A percentile compares a stretch with the other conserved stretches of the same genome.
Conservation (phyloP, 805 yeast genomes). For the Cyberlindnera mrakii region DNA sequence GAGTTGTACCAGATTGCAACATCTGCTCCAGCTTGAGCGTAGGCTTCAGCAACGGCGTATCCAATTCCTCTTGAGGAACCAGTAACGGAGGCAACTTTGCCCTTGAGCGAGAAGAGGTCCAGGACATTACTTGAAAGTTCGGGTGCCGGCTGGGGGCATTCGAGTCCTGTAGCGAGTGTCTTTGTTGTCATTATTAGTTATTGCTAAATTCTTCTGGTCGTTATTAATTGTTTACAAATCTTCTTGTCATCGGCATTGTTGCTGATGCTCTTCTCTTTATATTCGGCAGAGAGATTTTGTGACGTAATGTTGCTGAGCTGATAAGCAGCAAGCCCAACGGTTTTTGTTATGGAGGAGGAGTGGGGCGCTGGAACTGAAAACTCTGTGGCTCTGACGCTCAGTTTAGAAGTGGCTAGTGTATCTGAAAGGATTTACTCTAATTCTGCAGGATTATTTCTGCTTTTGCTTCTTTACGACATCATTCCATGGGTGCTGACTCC, state of each 20-base stretch:
- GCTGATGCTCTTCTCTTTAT: neutral
- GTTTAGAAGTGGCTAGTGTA: too few species aligned
- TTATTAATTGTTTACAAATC: too few species aligned
- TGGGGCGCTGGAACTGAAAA: too few species aligned
- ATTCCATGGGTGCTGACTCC: too few species aligned
- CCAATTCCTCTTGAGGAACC: slow-evolving; percentile 88
- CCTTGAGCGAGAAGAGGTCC: slow-evolving; percentile 73
- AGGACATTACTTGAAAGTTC: slow-evolving; percentile 43
- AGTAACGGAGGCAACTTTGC: slow-evolving; percentile 78
- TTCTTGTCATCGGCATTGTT: neutral
- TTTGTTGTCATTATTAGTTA: neutral
- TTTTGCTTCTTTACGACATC: too few species aligned
- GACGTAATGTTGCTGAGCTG: slow-evolving; percentile 1
- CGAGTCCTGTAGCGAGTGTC: slow-evolving; percentile 21
- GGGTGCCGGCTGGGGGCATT: slow-evolving; percentile 47
- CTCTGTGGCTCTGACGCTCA: too few species aligned
- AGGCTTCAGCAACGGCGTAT: slow-evolving; percentile 73
- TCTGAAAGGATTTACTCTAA: too few species aligned
- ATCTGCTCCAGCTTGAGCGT: slow-evolving; percentile 86
- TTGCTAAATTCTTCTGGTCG: neutral
- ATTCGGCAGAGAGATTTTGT: neutral
- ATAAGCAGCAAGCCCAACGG: too few species aligned
- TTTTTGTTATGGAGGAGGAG: too few species aligned
- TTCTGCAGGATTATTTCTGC: too few species aligned
- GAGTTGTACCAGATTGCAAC: slow-evolving; percentile 42